Conservation (phyloP, 176 grass and related monocot species). For the Eremochloa ophiuroides region DNA sequence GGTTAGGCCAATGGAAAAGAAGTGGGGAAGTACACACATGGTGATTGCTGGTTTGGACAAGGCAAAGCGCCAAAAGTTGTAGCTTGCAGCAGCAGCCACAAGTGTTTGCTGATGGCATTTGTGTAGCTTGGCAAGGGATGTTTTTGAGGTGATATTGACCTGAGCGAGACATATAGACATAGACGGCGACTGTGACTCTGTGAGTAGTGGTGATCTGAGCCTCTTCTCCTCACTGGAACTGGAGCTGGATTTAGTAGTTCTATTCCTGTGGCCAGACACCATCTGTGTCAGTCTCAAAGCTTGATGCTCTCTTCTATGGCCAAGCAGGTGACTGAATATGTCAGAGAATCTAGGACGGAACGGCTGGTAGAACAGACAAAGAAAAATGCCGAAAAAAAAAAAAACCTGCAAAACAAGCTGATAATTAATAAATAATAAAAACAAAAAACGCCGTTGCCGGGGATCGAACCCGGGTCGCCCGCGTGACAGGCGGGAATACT, state of each 20-base stretch:
- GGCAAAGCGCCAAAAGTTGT: neutral
- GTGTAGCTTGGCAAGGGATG: conserved; percentile 32
- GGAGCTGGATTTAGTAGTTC: neutral
- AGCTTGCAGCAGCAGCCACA: neutral
- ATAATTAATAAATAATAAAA: neutral
- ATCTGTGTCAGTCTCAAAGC: neutral
- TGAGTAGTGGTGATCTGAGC: neutral
- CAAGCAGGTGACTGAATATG: neutral
- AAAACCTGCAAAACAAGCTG: neutral
- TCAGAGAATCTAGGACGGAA: neutral
- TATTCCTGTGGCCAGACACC: neutral
- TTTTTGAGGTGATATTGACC: neutral
- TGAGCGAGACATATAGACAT: neutral
- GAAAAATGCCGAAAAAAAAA: neutral
- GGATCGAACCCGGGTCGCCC: conserved; percentile 87
- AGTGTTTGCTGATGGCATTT: conserved; percentile 26
- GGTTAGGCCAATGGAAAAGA: neutral
- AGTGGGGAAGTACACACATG: neutral
- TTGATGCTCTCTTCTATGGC: neutral
- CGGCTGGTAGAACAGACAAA: neutral
- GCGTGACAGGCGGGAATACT: conserved; percentile 94
- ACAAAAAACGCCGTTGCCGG: conserved; percentile 57
- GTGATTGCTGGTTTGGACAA: neutral
- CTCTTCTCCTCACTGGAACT: neutral
- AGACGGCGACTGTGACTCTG: neutral